Evolutionary conservation across 2,329 filamentous ascomycete genomes (phyloP).

Genomic region (Verticillium klebahnii): DNA sequence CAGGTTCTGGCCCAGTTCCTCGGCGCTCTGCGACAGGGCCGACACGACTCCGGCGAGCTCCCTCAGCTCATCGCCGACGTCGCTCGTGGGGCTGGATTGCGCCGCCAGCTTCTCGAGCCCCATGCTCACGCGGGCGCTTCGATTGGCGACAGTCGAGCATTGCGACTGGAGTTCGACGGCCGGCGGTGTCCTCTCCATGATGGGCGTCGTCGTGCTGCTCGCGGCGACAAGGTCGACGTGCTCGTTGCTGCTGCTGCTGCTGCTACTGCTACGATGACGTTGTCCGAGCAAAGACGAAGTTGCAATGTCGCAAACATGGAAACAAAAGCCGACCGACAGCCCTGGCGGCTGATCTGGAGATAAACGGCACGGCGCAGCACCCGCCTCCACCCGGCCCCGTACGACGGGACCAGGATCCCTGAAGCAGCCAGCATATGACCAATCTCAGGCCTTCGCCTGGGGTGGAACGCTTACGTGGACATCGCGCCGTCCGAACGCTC

Average conservation of each 20-base stretch:
- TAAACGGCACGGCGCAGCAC: not conserved
- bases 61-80: not conserved
- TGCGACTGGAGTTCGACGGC: not conserved
- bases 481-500: not conserved
- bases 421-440: not conserved
- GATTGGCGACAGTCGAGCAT: slow-evolving; percentile 1
- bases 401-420: not conserved
- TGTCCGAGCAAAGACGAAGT: not conserved
- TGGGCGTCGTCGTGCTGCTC: not conserved
- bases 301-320: not conserved
- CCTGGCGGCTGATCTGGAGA: not conserved
- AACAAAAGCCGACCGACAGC: not conserved
- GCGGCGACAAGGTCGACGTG: not conserved
- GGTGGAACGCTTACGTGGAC: not conserved
- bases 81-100: not conserved
- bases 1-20: not conserved
- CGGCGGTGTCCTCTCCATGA: not conserved
- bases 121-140: not conserved
- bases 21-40: not conserved
- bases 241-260: not conserved
- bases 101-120: not conserved
- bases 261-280: not conserved
- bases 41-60: not conserved
- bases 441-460: not conserved
- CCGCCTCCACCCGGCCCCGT: not conserved